A percentile compares a stretch with the other conserved stretches of the same genome.
Evolutionary conservation across 2,329 filamentous ascomycete genomes (phyloP).

Genomic region (Xylaria sp.): DNA sequence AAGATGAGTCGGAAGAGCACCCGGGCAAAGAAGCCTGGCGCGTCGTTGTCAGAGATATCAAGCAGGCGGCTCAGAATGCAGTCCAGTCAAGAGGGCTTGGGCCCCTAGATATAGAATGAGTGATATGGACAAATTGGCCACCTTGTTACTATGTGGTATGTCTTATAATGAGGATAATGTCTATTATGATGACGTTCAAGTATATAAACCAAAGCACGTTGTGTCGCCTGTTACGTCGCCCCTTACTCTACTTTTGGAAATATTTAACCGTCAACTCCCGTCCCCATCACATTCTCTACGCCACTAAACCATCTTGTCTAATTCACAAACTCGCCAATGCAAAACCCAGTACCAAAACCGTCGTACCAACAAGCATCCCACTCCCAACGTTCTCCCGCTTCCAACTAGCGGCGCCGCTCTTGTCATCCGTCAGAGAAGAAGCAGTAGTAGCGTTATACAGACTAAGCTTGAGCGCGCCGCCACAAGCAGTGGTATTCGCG

Average conservation of each 20-base stretch:
- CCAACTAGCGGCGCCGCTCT: constrained; percentile 10
- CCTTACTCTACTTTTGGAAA: not conserved
- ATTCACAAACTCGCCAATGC: constrained; percentile 12
- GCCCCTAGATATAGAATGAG: constrained; percentile 57
- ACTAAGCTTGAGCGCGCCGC: constrained; percentile 61
- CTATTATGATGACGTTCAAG: constrained; percentile 13
- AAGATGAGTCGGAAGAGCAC: constrained; percentile 52
- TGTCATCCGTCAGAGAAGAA: not conserved
- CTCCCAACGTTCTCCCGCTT: constrained; percentile 4
- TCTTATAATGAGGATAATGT: constrained; percentile 19
- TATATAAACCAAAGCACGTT: constrained; percentile 7
- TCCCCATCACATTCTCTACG: not conserved
- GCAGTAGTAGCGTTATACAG: constrained; percentile 52
- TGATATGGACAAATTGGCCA: not conserved
- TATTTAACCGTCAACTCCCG: not conserved
- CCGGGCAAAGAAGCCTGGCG: constrained; percentile 59
- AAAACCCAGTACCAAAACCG: constrained; percentile 19
- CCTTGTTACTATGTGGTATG: constrained; percentile 1
- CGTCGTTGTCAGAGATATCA: constrained; percentile 56
- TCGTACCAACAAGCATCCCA: constrained; percentile 1
- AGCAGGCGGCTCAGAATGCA: constrained; percentile 64
- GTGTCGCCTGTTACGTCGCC: not conserved
- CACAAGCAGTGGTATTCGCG: constrained; percentile 62
- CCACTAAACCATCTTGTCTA: not conserved
- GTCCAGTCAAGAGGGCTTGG: constrained; percentile 67